Conservation (phyloP, 257 asterid species). For the Penstemon newberryi region DNA sequence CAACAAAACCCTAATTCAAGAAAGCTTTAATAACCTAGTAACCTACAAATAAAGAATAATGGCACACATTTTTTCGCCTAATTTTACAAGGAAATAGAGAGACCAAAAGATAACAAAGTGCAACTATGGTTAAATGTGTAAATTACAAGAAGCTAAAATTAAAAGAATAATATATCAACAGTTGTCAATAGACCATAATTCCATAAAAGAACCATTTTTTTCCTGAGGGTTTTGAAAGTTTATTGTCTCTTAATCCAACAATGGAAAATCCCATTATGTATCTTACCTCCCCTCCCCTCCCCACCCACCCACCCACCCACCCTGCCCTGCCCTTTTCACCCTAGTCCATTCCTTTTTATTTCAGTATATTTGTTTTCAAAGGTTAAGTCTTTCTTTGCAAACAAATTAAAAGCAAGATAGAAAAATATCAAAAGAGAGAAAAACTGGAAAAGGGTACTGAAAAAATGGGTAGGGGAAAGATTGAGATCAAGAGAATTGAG, state of each 20-base stretch:
- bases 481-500: slow-evolving; percentile 62
- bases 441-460: neutral
- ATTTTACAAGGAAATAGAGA: slow-evolving; percentile 28
- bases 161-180: slow-evolving; percentile 24
- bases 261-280: slow-evolving; percentile 40
- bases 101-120: slow-evolving; percentile 51
- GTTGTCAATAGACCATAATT: slow-evolving; percentile 40
- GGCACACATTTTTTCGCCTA: slow-evolving; percentile 15
- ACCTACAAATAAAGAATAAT: slow-evolving; percentile 8
- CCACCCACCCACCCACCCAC: neutral
- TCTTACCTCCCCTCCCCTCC: neutral
- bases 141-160: neutral
- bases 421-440: slow-evolving; percentile 3
- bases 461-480: slow-evolving; percentile 60
- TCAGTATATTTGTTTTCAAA: slow-evolving; percentile 11
- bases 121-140: slow-evolving; percentile 30
- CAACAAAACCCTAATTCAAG: slow-evolving; percentile 41
- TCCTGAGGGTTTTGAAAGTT: slow-evolving; percentile 48
- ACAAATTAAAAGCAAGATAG: neutral
- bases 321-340: slow-evolving; percentile 17
- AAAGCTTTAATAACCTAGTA: slow-evolving; percentile 30
- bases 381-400: slow-evolving; percentile 9
- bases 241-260: slow-evolving; percentile 48
- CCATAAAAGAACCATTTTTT: slow-evolving; percentile 40
- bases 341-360: slow-evolving; percentile 34